Base-by-base conservation (phyloP, 306 rosid species). In the Argentina anserina region DNA sequence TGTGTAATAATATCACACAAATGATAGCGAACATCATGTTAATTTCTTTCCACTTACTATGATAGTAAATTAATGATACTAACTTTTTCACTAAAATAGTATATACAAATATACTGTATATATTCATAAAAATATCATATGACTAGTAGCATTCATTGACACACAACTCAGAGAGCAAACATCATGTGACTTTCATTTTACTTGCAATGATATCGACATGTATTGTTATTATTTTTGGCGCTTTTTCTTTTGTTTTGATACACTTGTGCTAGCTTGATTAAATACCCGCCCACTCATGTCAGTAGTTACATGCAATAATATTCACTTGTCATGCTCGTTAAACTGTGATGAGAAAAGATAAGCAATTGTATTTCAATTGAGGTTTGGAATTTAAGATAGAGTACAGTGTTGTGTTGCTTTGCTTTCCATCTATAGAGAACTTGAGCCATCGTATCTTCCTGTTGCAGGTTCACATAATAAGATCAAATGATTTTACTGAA, bases 401-500 rank as follows among this genome's bases (percentile, higher is more conserved):
- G 31, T 3, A 50, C 20, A 12, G 12, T 7, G 20, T n/a, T 50
- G 10, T 21, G n/a, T 50, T n/a, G 12, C 56, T n/a, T n/a, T 50
- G 12, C 12, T 18, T n/a, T 50, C 56, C 26, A 50, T 50, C 26
- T 50, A 8, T 50, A 8, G 55, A 50, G 20, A 52, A 33, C 63
- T 70, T 70, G 47, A 13, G 25, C 10, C 63, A 36, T 39, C 6
- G 14, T 20, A 64, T 31, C 7, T 60, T 76, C 37, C 29, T 41
- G 31, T 70, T 73, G 78, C 77, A 93, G 98, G 93, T 89, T 76
- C 84, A 80, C 72, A 81, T 93, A 62, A 76, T 79, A 70, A 84
- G 90, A 80, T 83, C 90, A 49, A 84, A 80, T 72, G 83, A 75
- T 71, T 69, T 75, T 40, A 77, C 78, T 31, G 97, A 90, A 81